Evolutionary conservation across 371 early-diverging fungal genomes (phyloP), one percentile per base, ranked within the genome.

Genomic region (Mucor ambiguus): DNA sequence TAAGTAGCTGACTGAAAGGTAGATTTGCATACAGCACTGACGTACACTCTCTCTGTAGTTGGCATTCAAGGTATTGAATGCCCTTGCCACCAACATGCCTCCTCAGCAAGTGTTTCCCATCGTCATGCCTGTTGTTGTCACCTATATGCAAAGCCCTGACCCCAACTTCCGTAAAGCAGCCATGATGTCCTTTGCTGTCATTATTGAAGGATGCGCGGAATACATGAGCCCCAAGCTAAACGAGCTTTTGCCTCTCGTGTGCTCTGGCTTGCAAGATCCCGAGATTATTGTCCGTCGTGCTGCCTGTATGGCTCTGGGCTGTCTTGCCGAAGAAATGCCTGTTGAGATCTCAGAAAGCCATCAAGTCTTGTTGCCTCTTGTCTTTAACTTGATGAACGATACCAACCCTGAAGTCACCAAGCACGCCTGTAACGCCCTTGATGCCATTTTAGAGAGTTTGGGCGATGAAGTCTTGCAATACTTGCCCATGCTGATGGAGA

Each of bases 121-220:
- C 3, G 87, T 93, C 32, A 84, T 90, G 72, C 79, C 89, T 14
- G 79, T 87, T 60, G 90, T 95, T 43, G 67, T 90, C 24, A 76
- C 75, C 58, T 95, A 93, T 68, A 88, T 94, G 88, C 90, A 89
- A 63, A 92, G 84, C 60, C 77, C 85, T 6, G 85, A 92, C 54
- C 89, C 93, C 38, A 76, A 80, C 56, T 86, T 75, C 68, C 89
- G 96, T 61, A 94, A 93, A 75, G 95, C 95, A 46, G 92, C 91
- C 60, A 92, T 96, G 93, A 88, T 95, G 81, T 87, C 91, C 7
- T 83, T 96, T 69, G 94, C 93, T 60, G 92, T 92, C n/a, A 73
- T 85, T 35, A 86, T 92, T 35, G 96, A 96, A 68, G 94, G 95
- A 0, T 91, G 94, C 54, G 91, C 94, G 6, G 96, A 96, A 63